Percentiles rank a stretch among this genome's conserved stretches.
These are phyloP conservation scores for Laburnicola sp. DNA, from an alignment of 2,329 filamentous ascomycete species.

Conservation along the genomic window DNA sequence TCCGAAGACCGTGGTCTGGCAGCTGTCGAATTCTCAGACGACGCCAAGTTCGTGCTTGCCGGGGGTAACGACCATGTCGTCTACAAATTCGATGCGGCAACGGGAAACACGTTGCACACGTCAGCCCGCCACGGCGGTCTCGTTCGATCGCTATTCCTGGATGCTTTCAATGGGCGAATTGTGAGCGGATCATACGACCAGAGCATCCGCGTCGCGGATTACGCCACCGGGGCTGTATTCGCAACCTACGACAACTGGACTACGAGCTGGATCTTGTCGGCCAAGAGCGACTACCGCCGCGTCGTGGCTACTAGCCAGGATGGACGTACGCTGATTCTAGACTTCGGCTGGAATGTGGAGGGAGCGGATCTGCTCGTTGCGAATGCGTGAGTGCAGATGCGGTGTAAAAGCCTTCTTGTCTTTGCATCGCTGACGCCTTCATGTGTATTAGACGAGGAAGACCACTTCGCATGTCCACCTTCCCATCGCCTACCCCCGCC, in stretches of 20 bases:
- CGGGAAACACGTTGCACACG: slow-evolving; percentile 78
- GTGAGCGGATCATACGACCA: slow-evolving; percentile 94
- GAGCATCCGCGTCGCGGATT: slow-evolving; percentile 92
- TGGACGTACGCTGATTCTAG: slow-evolving; percentile 87
- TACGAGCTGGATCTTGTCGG: slow-evolving; percentile 92
- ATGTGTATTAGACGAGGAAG: too few species aligned
- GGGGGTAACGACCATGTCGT: slow-evolving; percentile 96
- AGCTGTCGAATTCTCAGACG: slow-evolving; percentile 93
- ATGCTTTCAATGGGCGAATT: slow-evolving; percentile 81
- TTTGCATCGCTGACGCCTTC: too few species aligned
- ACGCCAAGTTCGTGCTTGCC: slow-evolving; percentile 89
- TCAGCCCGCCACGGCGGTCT: slow-evolving; percentile 82
- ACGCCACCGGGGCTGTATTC: slow-evolving; percentile 74
- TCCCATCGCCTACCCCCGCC: too few species aligned
- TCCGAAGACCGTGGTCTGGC: slow-evolving; percentile 92
- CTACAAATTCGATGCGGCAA: slow-evolving; percentile 93
- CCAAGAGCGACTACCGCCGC: slow-evolving; percentile 91
- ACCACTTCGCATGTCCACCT: too few species aligned
- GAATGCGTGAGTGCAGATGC: slow-evolving; percentile 6
- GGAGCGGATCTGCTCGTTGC: slow-evolving; percentile 54
- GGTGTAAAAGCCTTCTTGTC: not conserved
- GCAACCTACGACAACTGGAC: slow-evolving; percentile 94
- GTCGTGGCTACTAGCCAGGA: slow-evolving; percentile 96
- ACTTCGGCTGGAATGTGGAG: slow-evolving; percentile 72
- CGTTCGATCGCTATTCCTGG: slow-evolving; percentile 87